Evolutionary conservation across 148 eudicot species (phyloP).

Genomic region (Amaranthus cruentus): DNA sequence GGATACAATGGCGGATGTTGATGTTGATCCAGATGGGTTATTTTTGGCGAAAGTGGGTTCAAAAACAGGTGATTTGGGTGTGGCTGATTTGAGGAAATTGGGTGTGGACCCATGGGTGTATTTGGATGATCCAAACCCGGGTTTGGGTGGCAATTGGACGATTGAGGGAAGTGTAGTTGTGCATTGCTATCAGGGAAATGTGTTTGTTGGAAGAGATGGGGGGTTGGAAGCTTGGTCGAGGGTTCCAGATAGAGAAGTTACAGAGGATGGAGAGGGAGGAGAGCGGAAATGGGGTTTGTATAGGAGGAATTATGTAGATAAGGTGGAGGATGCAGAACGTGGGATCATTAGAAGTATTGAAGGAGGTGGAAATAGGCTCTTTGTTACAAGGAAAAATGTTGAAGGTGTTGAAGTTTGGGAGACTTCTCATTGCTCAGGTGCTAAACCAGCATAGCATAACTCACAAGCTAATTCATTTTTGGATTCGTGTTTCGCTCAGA

Average conservation of each 20-base stretch:
- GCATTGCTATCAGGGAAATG: conserved; percentile 58
- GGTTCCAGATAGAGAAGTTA: conserved; percentile 21
- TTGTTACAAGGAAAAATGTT: conserved; percentile 65
- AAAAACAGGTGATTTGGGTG: conserved; percentile 61
- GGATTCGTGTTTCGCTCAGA: too few relatives aligned
- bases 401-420: conserved; percentile 98
- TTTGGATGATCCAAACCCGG: conserved; percentile 67
- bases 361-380: conserved; percentile 84
- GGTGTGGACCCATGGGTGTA: conserved; percentile 81
- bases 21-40: conserved; percentile 42
- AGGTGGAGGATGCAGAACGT: conserved; percentile 49
- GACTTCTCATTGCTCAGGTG: conserved; percentile 51
- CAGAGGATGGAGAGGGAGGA: conserved; percentile 16
- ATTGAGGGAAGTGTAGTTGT: conserved; percentile 33
- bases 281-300: conserved; percentile 32
- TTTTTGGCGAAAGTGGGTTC: conserved; percentile 63
- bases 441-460: not conserved
- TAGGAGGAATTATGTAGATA: conserved; percentile 78
- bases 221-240: conserved; percentile 87
- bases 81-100: conserved; percentile 70
- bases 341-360: conserved; percentile 60
- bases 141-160: conserved; percentile 35
- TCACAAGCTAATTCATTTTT: too few relatives aligned
- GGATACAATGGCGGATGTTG: conserved; percentile 75
- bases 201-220: conserved; percentile 61